phyloP scores from a whole-genome alignment of 2,329 filamentous ascomycete species.

The Penicillium sp. region DNA sequence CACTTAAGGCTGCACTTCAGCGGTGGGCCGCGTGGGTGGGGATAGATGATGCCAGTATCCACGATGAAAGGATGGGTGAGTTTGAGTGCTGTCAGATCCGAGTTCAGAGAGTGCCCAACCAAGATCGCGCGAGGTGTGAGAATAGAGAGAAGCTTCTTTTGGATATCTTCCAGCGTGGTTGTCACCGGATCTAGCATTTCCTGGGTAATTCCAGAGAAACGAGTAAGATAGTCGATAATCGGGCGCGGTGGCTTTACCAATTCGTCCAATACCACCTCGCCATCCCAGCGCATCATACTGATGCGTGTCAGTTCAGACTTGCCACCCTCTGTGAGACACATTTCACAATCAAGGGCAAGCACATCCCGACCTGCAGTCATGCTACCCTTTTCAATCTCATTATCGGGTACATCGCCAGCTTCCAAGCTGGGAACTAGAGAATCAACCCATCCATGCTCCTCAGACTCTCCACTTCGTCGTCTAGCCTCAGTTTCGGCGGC shows the following conservation, averaged over 20 bases:
- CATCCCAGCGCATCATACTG: constrained; percentile 84
- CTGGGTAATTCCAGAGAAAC: constrained; percentile 87
- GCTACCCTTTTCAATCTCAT: constrained; percentile 75
- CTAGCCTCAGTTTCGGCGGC: constrained; percentile 55
- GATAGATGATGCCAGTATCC: constrained; percentile 87
- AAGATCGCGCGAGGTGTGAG: constrained; percentile 54
- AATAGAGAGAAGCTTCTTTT: constrained; percentile 70
- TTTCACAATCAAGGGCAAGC: constrained; percentile 90
- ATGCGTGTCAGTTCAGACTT: constrained; percentile 85
- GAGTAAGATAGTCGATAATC: constrained; percentile 91
- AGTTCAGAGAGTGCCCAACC: constrained; percentile 50
- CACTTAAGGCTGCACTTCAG: constrained; percentile 90
- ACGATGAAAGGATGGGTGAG: constrained; percentile 90
- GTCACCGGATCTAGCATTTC: constrained; percentile 80
- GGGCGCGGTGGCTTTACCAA: constrained; percentile 85
- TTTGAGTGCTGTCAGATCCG: constrained; percentile 72
- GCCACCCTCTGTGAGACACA: constrained; percentile 84
- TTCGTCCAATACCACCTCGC: constrained; percentile 79
- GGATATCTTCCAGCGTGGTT: constrained; percentile 81
- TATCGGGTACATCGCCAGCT: constrained; percentile 68
- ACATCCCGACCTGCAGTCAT: constrained; percentile 79
- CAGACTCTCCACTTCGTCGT: constrained; percentile 50
- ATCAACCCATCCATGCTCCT: constrained; percentile 75
- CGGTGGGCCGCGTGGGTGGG: constrained; percentile 84
- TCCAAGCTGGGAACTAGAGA: constrained; percentile 67